phyloP scores from a whole-genome alignment of 2,329 filamentous ascomycete genomes.

The Aspergillus quadricinctus region DNA sequence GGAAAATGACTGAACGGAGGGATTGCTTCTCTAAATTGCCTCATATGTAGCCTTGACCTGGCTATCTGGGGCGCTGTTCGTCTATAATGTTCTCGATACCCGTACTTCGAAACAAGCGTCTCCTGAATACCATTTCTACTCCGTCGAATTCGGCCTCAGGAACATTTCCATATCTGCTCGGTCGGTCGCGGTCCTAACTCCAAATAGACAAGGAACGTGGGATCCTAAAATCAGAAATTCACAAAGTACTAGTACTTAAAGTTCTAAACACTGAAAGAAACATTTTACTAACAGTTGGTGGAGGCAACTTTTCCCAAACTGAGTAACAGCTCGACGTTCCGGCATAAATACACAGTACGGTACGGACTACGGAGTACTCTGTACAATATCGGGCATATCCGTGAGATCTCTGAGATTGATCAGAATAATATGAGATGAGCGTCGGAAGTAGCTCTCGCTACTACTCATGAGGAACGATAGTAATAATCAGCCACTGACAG shows the following conservation, averaged over 20 bases:
- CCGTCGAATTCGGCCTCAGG: no score
- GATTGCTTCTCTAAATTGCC: neutral
- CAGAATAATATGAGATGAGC: neutral
- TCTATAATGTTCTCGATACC: neutral
- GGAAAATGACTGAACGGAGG: neutral
- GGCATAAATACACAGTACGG: no score
- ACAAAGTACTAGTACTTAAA: neutral
- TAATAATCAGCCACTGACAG: no score
- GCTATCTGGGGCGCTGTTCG: neutral
- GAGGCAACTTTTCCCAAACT: no score
- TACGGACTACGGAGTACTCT: no score
- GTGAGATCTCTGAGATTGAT: neutral
- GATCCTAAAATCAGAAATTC: neutral
- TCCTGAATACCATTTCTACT: neutral
- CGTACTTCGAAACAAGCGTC: neutral
- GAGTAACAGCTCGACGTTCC: neutral
- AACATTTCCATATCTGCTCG: neutral
- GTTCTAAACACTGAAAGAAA: neutral
- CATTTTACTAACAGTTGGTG: neutral
- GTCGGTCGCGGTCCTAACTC: neutral
- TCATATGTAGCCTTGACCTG: neutral
- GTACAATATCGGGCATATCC: neutral
- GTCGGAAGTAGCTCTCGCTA: neutral
- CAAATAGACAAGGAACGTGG: neutral
- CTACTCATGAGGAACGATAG: neutral